Evolutionary conservation across 1,139 yeast species (phyloP), one percentile per base, ranked within the genome.

Genomic region (Saccharomycopsis hybrid): DNA sequence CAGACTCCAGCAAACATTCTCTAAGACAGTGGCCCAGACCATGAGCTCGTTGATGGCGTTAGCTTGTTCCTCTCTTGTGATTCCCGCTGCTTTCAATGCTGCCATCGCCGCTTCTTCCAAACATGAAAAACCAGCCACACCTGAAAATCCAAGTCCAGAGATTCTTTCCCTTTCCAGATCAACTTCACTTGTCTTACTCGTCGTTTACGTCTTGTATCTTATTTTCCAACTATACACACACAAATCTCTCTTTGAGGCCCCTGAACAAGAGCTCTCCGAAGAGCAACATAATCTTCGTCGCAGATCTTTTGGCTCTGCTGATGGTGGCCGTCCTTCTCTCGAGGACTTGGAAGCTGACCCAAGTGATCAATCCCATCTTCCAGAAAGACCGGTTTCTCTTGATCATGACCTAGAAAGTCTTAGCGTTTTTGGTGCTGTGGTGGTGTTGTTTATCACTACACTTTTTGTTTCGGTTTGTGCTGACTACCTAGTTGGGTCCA

Each of bases 21-120:
- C 90, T 71, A 95, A 85, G 67, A 90, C 97, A 0, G 97, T 90
- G 8, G 98, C 98, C 5, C 97, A 92, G 64, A 90, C 97, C 18
- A 92, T 94, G 97, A 80, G 90, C 32, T 87, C 97, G 2, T 74
- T 92, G 58, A 79, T 94, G 82, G 95, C 95, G 1, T 79, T 92
- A 56, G 88, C 97, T 0, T 83, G 95, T 44, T 85, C 92, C 35
- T 89, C 96, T 1, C 73, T 92, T 59, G 68, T 92, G 61, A 82
- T 92, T 55, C 98, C 98, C 4, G 97, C 98, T 4, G 97, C 97
- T 0, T 92, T 90, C 78, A 90, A 86, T 63, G 88, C 96, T 8
- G 77, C 92, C 1, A 35, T 53, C 29, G 55, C 52, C 40, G 13
- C 35, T n/a, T 87, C 88, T 8, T n/a, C n/a, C n/a, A n/a, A n/a